phyloP scores from a whole-genome alignment of 257 asterid species.

The Plantago major region DNA sequence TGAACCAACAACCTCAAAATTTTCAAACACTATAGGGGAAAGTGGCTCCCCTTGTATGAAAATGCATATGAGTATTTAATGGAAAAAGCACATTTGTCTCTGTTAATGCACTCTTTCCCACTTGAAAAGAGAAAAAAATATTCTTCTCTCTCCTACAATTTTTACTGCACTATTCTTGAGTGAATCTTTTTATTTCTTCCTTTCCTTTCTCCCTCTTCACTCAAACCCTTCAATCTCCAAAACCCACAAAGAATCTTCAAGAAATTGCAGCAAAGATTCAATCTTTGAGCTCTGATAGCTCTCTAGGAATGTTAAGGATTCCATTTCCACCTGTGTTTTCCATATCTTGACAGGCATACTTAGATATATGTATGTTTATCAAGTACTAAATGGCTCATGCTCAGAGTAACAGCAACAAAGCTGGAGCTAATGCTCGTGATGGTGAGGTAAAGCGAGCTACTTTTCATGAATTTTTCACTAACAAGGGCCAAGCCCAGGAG shows the following conservation, averaged over 20 bases:
- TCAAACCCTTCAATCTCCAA: constrained; percentile 10
- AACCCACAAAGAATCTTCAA: constrained; percentile 6
- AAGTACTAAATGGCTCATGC: constrained; percentile 62
- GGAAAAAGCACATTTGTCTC: constrained; percentile 37
- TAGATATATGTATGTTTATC: constrained; percentile 10
- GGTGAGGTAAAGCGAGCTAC: constrained; percentile 55
- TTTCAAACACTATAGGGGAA: too few species aligned
- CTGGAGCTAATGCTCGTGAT: constrained; percentile 17
- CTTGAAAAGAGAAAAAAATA: constrained; percentile 1
- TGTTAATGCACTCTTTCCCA: constrained; percentile 26
- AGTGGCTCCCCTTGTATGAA: too few species aligned
- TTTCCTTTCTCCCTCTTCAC: constrained; percentile 22
- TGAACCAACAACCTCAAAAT: too few species aligned
- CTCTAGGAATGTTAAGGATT: constrained; percentile 1
- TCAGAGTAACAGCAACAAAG: constrained; percentile 28
- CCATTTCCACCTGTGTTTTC: constrained; percentile 16
- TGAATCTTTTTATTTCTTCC: constrained; percentile 37
- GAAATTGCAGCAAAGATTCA: constrained; percentile 20
- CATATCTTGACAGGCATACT: constrained; percentile 24
- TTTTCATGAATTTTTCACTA: constrained; percentile 89
- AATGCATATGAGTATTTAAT: constrained; percentile 10
- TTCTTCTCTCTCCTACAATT: constrained; percentile 20
- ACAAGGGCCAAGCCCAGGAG: constrained; percentile 39
- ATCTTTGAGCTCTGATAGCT: constrained; percentile 17
- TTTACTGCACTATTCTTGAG: background rate